Evolutionary conservation across 2,329 filamentous ascomycete species (phyloP).

Genomic region (Ophiostoma sp.): DNA sequence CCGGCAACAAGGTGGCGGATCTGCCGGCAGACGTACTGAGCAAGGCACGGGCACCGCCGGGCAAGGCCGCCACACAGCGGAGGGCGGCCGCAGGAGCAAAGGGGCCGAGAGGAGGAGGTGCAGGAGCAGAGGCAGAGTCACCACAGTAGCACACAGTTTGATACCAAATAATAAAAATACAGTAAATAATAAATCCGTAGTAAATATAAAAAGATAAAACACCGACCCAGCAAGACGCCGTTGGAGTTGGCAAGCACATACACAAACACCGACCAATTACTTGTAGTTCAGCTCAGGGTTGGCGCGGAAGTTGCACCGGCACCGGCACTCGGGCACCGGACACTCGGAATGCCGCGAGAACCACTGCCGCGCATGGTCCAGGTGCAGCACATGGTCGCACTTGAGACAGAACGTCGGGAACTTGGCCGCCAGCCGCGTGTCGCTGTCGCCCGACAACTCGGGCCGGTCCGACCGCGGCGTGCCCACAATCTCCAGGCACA

Average conservation of each 20-base stretch:
- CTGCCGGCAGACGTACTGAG: constrained; percentile 53
- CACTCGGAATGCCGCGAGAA: constrained; percentile 61
- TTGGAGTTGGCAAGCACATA: background rate
- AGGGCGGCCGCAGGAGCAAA: background rate
- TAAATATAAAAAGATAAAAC: background rate
- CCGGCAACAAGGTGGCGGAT: constrained; percentile 62
- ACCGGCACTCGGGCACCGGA: constrained; percentile 63
- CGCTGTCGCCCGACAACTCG: constrained; percentile 46
- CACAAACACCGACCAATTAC: background rate
- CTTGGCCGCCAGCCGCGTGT: constrained; percentile 46
- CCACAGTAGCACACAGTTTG: background rate
- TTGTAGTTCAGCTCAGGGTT: constrained; percentile 56
- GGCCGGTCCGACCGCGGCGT: constrained; percentile 56
- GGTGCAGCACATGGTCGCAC: constrained; percentile 63
- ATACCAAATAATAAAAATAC: background rate
- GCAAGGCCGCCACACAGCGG: constrained; percentile 37
- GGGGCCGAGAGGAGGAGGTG: constrained; percentile 25
- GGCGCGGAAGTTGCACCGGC: constrained; percentile 57
- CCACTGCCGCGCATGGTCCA: constrained; percentile 64
- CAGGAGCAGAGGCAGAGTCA: background rate
- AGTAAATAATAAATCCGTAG: background rate
- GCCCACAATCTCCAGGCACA: constrained; percentile 63
- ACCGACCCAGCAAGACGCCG: background rate
- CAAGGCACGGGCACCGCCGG: constrained; percentile 43
- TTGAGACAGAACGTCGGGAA: constrained; percentile 66